Evolutionary conservation across 352 stramenopile species (phyloP), one percentile per base, ranked within the genome.

Genomic region (Pythium grandisporangium): DNA sequence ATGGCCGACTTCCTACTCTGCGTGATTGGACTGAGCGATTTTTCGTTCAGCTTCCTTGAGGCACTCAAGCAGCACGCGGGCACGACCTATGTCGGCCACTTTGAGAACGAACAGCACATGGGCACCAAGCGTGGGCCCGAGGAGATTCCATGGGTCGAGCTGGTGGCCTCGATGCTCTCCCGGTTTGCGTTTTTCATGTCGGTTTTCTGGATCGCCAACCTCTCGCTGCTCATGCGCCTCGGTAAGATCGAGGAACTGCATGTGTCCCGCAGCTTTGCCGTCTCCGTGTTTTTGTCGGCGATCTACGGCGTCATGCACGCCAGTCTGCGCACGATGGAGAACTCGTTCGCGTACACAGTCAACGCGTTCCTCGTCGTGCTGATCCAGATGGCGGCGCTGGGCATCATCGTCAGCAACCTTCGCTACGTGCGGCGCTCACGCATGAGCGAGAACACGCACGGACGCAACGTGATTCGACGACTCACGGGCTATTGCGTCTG

Each of bases 141-240:
- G 7, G 23, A 45, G 41, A 40, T 34, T 12, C 20, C 21, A 14
- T 52, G 40, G 6, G 23, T 34, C 20, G 53, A 62, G 36, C 26
- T 70, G 30, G 26, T 65, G 16, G 27, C 78, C 22, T 63, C 63
- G 23, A 45, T 72, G 26, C 42, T 82, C n/a, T 55, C 59, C 14
- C 73, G 73, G 41, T 76, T 72, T 44, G 54, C 60, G 41, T 79
- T 86, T 53, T 84, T 84, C 63, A 84, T 80, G 66, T 86, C 73
- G 30, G 46, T 86, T 24, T 86, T 72, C 40, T 86, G 73, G 73
- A 63, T 83, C 51, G 46, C 66, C 27, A 84, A 66, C 38, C 59
- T 86, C 23, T 86, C 73, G 58, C 48, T 84, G 56, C 63, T 84
- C 48, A 70, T 86, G 63, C 66, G 73, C 32, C 44, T 80, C 17